Evolutionary conservation across 1,139 yeast genomes (phyloP).

Genomic region (Pichia sp.): DNA sequence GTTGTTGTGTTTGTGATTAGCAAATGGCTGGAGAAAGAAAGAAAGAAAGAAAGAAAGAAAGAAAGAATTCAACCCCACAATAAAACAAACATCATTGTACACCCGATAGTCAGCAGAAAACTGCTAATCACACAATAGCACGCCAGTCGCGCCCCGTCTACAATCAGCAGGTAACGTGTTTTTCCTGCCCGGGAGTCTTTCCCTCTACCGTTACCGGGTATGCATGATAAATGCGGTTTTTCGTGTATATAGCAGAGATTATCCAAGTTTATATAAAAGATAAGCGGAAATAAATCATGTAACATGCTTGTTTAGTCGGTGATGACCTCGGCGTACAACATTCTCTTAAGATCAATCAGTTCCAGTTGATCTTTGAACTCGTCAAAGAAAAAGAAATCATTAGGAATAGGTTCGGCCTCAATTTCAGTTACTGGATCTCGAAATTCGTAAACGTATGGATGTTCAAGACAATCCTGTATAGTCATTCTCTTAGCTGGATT

Average conservation of each 20-base stretch:
- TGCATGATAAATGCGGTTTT: no score
- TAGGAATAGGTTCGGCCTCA: conserved; percentile 62
- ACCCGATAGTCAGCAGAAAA: no score
- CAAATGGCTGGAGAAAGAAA: neutral
- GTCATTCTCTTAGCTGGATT: conserved; percentile 75
- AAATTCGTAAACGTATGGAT: conserved; percentile 73
- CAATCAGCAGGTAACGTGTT: no score
- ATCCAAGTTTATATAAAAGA: neutral
- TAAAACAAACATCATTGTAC: no score
- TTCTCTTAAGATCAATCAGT: conserved; percentile 61
- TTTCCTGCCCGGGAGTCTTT: no score
- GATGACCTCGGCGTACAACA: conserved; percentile 58
- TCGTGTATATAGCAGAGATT: no score
- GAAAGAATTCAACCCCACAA: no score
- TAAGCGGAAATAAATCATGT: neutral
- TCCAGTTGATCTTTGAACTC: conserved; percentile 56
- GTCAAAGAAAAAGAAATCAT: conserved; percentile 79
- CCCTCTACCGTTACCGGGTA: no score
- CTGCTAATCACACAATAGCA: no score
- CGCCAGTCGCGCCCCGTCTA: no score
- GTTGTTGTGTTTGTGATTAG: neutral
- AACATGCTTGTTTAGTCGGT: conserved; percentile 11
- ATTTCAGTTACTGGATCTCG: conserved; percentile 88
- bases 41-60: neutral
- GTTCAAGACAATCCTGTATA: conserved; percentile 73